Evolutionary conservation across 768 basidiomycete genomes (phyloP).

Genomic region (Russula sp.): DNA sequence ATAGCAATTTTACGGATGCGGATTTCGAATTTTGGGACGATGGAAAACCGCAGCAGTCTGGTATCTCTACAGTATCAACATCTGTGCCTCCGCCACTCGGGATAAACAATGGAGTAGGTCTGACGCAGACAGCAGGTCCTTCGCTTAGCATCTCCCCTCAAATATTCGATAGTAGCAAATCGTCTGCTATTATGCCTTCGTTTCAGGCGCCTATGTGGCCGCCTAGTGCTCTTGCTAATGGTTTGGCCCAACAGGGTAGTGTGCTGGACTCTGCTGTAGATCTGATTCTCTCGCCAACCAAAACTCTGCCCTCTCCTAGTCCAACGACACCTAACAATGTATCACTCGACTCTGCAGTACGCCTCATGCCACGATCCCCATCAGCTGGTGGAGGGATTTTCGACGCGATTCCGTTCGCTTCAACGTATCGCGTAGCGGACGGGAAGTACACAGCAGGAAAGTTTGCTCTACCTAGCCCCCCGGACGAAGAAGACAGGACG

Average conservation of each 20-base stretch:
- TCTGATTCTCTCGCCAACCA: slow-evolving; percentile 50
- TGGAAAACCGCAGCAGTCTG: slow-evolving; percentile 42
- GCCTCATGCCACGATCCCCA: slow-evolving; percentile 29
- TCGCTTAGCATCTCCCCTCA: slow-evolving; percentile 39
- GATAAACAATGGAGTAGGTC: slow-evolving; percentile 21
- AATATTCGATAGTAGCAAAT: slow-evolving; percentile 34
- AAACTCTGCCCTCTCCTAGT: slow-evolving; percentile 42
- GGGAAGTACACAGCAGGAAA: slow-evolving; percentile 75
- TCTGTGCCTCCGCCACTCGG: slow-evolving; percentile 31
- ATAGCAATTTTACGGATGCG: slow-evolving; percentile 67
- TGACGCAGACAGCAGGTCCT: slow-evolving; percentile 38
- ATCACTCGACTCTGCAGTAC: slow-evolving; percentile 29
- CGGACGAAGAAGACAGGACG: slow-evolving; percentile 43
- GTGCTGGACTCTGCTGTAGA: slow-evolving; percentile 40
- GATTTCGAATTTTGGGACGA: slow-evolving; percentile 85
- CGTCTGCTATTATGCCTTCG: slow-evolving; percentile 34
- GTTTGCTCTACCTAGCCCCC: slow-evolving; percentile 65
- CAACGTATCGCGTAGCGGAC: slow-evolving; percentile 59
- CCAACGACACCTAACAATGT: slow-evolving; percentile 21
- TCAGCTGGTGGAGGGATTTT: slow-evolving; percentile 42
- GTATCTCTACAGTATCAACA: slow-evolving; percentile 30
- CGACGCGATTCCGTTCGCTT: slow-evolving; percentile 73
- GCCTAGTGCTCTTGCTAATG: slow-evolving; percentile 30
- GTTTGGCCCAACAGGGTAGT: slow-evolving; percentile 27
- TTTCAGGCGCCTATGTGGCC: slow-evolving; percentile 37